phyloP scores from a whole-genome alignment of 2,329 filamentous ascomycete genomes.

The Aspergillus sp. region DNA sequence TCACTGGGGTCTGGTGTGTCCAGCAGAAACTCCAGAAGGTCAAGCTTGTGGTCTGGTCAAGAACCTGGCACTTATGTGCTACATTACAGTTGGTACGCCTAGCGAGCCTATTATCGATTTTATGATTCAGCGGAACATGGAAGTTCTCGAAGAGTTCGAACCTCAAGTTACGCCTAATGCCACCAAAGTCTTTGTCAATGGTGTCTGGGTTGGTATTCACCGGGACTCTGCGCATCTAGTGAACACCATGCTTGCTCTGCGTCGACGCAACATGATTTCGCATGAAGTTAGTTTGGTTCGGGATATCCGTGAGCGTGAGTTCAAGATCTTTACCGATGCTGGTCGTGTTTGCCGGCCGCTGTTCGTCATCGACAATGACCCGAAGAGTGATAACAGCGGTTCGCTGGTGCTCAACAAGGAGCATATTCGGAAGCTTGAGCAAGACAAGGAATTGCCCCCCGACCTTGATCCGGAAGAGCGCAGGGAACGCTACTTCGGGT shows the following conservation, averaged over 20 bases:
- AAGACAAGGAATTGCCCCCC: conserved; percentile 60
- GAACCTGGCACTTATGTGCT: conserved; percentile 96
- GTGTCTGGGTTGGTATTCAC: conserved; percentile 95
- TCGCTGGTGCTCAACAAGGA: conserved; percentile 76
- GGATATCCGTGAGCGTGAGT: conserved; percentile 94
- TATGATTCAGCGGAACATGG: conserved; percentile 94
- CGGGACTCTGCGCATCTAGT: conserved; percentile 82
- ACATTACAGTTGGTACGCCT: conserved; percentile 90
- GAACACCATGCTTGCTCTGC: conserved; percentile 66
- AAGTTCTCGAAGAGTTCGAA: conserved; percentile 92
- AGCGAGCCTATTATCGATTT: conserved; percentile 88
- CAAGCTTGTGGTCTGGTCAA: conserved; percentile 98
- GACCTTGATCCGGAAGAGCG: conserved; percentile 55
- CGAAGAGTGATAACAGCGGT: conserved; percentile 65
- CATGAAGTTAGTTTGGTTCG: conserved; percentile 91
- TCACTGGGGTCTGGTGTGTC: conserved; percentile 96
- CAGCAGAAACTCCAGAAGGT: conserved; percentile 94
- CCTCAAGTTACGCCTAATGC: conserved; percentile 78
- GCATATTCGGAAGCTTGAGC: conserved; percentile 69
- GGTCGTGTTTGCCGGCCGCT: conserved; percentile 90
- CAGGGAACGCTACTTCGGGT: conserved; percentile 63
- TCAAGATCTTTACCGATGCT: conserved; percentile 97
- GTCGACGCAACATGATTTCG: conserved; percentile 74
- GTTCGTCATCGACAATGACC: conserved; percentile 86
- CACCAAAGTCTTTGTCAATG: conserved; percentile 97